These are phyloP conservation scores for Ensete ventricosum DNA, from an alignment of 176 grass and related monocot species.

Conservation along the genomic window DNA sequence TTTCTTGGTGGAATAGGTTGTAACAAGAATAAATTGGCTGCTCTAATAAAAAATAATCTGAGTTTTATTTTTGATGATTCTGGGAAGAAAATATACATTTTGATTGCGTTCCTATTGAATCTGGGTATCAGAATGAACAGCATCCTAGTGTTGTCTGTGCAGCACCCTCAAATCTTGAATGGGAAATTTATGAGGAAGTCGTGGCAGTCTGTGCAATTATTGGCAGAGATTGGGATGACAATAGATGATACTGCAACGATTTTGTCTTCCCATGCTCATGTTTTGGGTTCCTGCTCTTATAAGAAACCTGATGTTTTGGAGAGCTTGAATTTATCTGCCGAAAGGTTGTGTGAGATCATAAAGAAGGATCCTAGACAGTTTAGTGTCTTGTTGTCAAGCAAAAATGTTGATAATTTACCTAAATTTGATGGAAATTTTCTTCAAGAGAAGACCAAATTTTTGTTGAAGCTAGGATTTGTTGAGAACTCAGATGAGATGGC, in stretches of 20 bases:
- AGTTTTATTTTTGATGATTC: constrained; percentile 51
- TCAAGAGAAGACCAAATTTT: constrained; percentile 44
- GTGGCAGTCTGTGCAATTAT: constrained; percentile 1
- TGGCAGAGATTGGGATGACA: no score
- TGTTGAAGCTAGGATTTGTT: constrained; percentile 41
- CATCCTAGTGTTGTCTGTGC: constrained; percentile 29
- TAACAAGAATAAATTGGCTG: constrained; percentile 24
- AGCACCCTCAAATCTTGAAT: constrained; percentile 28
- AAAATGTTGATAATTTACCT: constrained; percentile 3
- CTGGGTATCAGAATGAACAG: constrained; percentile 33
- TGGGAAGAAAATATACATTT: constrained; percentile 42
- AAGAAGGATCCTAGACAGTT: constrained; percentile 37
- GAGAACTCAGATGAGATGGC: constrained; percentile 46
- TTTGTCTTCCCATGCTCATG: no score
- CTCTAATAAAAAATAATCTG: constrained; percentile 38
- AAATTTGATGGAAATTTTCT: constrained; percentile 28
- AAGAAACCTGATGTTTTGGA: no score
- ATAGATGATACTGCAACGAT: no score
- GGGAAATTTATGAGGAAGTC: constrained; percentile 29
- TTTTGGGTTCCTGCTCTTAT: no score
- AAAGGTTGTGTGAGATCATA: constrained; percentile 31
- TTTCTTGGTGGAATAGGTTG: constrained; percentile 40
- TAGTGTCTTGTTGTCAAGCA: constrained; percentile 26
- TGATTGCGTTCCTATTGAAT: constrained; percentile 42
- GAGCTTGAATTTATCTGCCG: no score